Evolutionary conservation across 176 grass and related monocot species (phyloP).

Genomic region (Alloteropsis semialata): DNA sequence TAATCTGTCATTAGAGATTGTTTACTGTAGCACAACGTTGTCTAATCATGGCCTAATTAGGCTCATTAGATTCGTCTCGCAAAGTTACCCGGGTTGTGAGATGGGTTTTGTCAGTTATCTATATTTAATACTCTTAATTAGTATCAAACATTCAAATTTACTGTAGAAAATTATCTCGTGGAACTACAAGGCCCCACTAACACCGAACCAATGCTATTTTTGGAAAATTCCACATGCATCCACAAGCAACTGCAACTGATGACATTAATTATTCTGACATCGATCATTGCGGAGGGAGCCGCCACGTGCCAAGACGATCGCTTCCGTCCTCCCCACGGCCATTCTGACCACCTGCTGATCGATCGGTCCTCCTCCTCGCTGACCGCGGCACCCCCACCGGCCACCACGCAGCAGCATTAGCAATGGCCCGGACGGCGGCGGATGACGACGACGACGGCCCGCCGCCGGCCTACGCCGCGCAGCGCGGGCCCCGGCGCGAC

Average conservation of each 20-base stretch:
- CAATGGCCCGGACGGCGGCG: conserved; percentile 34
- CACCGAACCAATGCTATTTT: neutral
- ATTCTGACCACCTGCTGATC: neutral
- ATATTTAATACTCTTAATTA: too few relatives aligned
- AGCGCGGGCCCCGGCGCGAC: conserved; percentile 31
- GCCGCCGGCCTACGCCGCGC: conserved; percentile 15
- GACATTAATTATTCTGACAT: neutral
- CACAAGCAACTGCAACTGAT: conserved; percentile 1
- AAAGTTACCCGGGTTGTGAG: too few relatives aligned
- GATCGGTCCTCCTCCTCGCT: neutral
- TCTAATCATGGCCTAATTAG: too few relatives aligned
- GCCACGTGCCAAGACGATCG: neutral
- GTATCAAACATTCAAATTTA: too few relatives aligned
- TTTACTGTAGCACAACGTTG: too few relatives aligned
- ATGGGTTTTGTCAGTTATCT: too few relatives aligned
- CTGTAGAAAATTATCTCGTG: too few relatives aligned
- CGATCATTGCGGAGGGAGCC: neutral
- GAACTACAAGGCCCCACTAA: too few relatives aligned
- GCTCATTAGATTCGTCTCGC: too few relatives aligned
- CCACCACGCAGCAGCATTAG: neutral
- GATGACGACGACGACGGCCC: conserved; percentile 47
- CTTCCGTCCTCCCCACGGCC: neutral
- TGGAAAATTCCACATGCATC: neutral
- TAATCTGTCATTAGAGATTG: too few relatives aligned
- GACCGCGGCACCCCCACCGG: neutral